Base-by-base conservation (phyloP, 2,329 filamentous ascomycete species). In the Thielaviopsis musarum region DNA sequence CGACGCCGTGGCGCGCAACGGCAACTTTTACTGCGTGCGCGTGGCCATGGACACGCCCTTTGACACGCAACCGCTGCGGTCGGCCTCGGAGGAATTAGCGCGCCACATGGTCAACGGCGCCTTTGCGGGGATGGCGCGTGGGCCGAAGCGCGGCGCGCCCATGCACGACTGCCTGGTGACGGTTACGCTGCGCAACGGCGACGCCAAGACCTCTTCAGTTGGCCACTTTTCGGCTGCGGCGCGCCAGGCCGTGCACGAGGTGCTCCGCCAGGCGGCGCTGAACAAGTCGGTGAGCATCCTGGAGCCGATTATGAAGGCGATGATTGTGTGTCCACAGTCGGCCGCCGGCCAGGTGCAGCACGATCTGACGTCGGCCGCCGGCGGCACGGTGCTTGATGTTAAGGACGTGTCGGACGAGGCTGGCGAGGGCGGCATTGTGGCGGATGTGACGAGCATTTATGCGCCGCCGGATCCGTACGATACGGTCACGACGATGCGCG, bases 251-350 rank as follows among this genome's bases (percentile, higher is more conserved):
- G 85, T 91, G 0, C 81, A 85, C 61, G 75, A 78, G 9, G 84
- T 85, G 0, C 77, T 97, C 0, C 79, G 80, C 56, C 76, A 81
- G 19, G 81, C 83, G 0, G 76, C 81, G 59, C 48, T 19, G 19
- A 72, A 77, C 10, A 70, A 72, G 28, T 68, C 73, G 2, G 79
- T 89, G 1, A 78, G 79, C 1, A 75, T 98, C 48, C 85, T 97
- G 73, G 93, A 98, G 68, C 93, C 93, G 1, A 87, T 98, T 59
- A 96, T 97, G 89, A 83, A 84, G 62, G 88, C 88, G 5, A 83
- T 85, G 57, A 95, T 98, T 67, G 84, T 82, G 64, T 89, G 93
- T 56, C 88, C 93, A 57, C 91, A 96, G 70, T 77, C 79, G 5
- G 84, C 81, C 6, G 83, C 95, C 1, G 90, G 91, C 3, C 80